A percentile compares a stretch with the other conserved stretches of the same genome.
Evolutionary conservation across 495 filamentous ascomycete genomes (phyloP).

Genomic region (Pyronema domesticum): DNA sequence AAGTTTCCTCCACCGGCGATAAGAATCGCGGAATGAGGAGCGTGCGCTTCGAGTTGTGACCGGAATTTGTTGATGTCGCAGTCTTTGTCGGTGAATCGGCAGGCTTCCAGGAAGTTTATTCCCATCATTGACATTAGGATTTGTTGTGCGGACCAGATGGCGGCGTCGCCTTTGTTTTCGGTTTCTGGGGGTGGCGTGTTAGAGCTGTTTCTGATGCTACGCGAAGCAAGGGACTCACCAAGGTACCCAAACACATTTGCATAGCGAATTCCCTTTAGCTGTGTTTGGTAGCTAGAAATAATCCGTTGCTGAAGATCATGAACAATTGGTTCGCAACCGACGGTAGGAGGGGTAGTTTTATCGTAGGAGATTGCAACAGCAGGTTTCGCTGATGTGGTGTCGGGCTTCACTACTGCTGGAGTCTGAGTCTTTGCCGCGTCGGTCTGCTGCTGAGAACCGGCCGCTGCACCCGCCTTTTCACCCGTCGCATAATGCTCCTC

Average conservation of each 20-base stretch:
- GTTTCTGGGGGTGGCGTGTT: conserved; percentile 3
- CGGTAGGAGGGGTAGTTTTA: conserved; percentile 8
- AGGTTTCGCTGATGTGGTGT: not conserved
- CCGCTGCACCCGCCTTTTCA: not conserved
- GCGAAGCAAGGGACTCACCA: not conserved
- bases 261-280: conserved; percentile 13
- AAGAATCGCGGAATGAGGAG: conserved; percentile 11
- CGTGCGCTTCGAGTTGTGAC: conserved; percentile 8
- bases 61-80: conserved; percentile 6
- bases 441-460: not conserved
- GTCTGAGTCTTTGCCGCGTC: not conserved
- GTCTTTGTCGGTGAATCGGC: conserved; percentile 12
- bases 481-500: not conserved
- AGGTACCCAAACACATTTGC: conserved; percentile 16
- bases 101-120: conserved; percentile 12
- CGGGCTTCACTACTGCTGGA: not conserved
- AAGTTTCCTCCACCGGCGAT: conserved; percentile 20
- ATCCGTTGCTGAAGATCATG: conserved; percentile 9
- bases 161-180: conserved; percentile 18
- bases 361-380: conserved; percentile 10
- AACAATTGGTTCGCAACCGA: conserved; percentile 13
- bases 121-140: conserved; percentile 13
- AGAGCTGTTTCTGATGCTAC: not conserved
- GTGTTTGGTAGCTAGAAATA: conserved; percentile 7
- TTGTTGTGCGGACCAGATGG: conserved; percentile 13